phyloP scores from a whole-genome alignment of 2,329 filamentous ascomycete species.

The Dactylella cylindrospora region DNA sequence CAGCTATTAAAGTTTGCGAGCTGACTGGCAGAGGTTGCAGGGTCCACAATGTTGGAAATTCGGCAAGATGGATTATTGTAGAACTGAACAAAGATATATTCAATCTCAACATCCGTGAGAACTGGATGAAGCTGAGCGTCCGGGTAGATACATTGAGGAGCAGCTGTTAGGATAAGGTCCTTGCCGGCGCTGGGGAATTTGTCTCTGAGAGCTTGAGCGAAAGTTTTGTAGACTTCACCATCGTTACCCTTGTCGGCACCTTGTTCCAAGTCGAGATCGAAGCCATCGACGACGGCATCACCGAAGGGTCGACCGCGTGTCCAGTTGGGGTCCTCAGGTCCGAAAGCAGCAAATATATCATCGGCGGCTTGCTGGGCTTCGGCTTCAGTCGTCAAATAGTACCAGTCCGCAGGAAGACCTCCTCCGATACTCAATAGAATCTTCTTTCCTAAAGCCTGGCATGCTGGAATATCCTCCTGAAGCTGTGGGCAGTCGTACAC shows the following conservation, averaged over 20 bases:
- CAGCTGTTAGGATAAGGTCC: slow-evolving; percentile 49
- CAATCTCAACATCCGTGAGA: slow-evolving; percentile 38
- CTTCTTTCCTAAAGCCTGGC: slow-evolving; percentile 55
- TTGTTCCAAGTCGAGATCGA: slow-evolving; percentile 53
- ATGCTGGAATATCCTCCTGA: slow-evolving; percentile 54
- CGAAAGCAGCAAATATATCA: slow-evolving; percentile 56
- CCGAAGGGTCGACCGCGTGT: slow-evolving; percentile 56
- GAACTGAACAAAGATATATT: slow-evolving; percentile 56
- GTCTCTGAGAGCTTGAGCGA: slow-evolving; percentile 49
- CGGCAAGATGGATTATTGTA: slow-evolving; percentile 54
- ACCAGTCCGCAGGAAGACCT: slow-evolving; percentile 49
- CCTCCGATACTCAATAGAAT: slow-evolving; percentile 57
- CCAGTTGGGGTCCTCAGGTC: slow-evolving; percentile 40
- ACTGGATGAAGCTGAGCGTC: slow-evolving; percentile 20
- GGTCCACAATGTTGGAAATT: slow-evolving; percentile 17
- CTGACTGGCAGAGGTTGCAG: not conserved
- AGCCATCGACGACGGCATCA: slow-evolving; percentile 57
- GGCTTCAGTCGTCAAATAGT: slow-evolving; percentile 23
- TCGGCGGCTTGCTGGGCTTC: slow-evolving; percentile 54
- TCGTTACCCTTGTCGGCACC: slow-evolving; percentile 13
- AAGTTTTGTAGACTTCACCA: slow-evolving; percentile 10
- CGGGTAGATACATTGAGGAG: slow-evolving; percentile 47
- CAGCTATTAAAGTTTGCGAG: slow-evolving; percentile 21
- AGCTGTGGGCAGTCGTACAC: slow-evolving; percentile 52
- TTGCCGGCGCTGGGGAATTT: slow-evolving; percentile 50